Evolutionary conservation across 2,329 filamentous ascomycete genomes (phyloP).

Genomic region (Scedosporium apiospermum): DNA sequence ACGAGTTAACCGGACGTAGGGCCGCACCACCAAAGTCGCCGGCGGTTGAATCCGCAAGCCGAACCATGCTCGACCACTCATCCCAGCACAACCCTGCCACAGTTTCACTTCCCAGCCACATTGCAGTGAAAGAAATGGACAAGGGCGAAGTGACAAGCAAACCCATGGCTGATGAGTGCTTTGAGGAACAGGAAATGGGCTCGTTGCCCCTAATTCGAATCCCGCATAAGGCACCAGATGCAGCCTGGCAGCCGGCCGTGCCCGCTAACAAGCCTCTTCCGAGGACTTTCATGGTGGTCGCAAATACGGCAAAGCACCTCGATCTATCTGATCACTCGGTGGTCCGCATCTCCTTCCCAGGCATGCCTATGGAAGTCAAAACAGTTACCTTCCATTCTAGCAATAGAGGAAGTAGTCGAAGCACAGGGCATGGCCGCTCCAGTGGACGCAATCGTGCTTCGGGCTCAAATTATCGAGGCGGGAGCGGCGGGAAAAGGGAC

Average conservation of each 20-base stretch:
- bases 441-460: slow-evolving; percentile 20
- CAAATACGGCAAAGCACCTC: slow-evolving; percentile 23
- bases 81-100: slow-evolving; percentile 45
- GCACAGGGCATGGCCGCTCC: slow-evolving; percentile 13
- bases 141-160: slow-evolving; percentile 24
- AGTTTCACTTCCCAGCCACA: slow-evolving; percentile 51
- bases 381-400: slow-evolving; percentile 27
- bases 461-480: slow-evolving; percentile 14
- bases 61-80: slow-evolving; percentile 52
- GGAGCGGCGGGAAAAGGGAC: slow-evolving; percentile 24
- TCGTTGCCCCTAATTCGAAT: slow-evolving; percentile 63
- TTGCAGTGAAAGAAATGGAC: neutral
- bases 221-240: slow-evolving; percentile 52
- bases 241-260: slow-evolving; percentile 52
- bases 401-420: slow-evolving; percentile 20
- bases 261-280: slow-evolving; percentile 45
- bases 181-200: slow-evolving; percentile 72
- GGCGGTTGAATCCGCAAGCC: slow-evolving; percentile 58
- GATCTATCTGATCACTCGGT: slow-evolving; percentile 22
- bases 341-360: slow-evolving; percentile 32
- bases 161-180: slow-evolving; percentile 68
- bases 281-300: slow-evolving; percentile 36
- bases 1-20: slow-evolving; percentile 5
- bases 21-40: slow-evolving; percentile 41
- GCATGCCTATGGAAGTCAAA: slow-evolving; percentile 26